These are phyloP conservation scores for Suillus ampliporus DNA, from an alignment of 768 basidiomycete genomes.

Conservation along the genomic window DNA sequence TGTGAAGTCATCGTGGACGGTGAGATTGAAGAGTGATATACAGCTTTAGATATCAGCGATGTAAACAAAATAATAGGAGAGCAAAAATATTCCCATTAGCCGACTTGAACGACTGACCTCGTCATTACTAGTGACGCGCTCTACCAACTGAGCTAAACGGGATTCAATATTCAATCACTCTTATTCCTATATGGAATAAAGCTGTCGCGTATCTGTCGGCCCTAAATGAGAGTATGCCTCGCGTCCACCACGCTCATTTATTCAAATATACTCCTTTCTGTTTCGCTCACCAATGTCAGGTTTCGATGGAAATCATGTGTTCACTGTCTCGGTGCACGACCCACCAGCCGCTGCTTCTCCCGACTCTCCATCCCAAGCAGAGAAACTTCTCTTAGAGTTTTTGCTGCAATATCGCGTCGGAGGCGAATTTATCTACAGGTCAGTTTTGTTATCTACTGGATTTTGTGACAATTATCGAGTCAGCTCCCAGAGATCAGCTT, in stretches of 20 bases:
- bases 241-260: conserved; percentile 2
- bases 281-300: conserved; percentile 68
- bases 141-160: conserved; percentile 56
- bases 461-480: conserved; percentile 7
- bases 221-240: conserved; percentile 27
- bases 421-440: conserved; percentile 93
- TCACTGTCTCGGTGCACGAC: conserved; percentile 81
- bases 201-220: conserved; percentile 33
- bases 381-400: conserved; percentile 84
- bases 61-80: background rate
- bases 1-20: conserved; percentile 45
- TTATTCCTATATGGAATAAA: background rate
- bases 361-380: conserved; percentile 81
- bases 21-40: background rate
- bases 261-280: conserved; percentile 7
- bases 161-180: background rate
- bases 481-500: conserved; percentile 72
- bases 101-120: conserved; percentile 50
- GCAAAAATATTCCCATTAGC: conserved; percentile 42
- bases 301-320: conserved; percentile 83
- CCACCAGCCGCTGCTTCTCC: conserved; percentile 57
- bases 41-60: background rate
- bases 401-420: conserved; percentile 87
- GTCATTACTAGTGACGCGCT: conserved; percentile 56
- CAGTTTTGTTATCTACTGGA: conserved; percentile 23